Conservation (phyloP, 2,329 filamentous ascomycete genomes). For the Monascus ruber region DNA sequence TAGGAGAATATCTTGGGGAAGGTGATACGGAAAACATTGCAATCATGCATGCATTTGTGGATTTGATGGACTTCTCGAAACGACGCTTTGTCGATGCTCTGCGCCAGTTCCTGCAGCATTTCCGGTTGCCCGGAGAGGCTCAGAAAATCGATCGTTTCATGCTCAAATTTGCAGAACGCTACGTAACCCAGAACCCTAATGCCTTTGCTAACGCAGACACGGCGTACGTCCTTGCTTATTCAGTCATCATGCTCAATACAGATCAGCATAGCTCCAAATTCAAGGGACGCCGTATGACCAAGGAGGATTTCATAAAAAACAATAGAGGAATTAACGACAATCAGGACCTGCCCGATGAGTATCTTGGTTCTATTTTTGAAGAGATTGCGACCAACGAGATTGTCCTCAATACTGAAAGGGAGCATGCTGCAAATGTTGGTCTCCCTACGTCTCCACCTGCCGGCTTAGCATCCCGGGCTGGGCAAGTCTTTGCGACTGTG, state of each 20-base stretch:
- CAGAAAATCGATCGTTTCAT: slow-evolving; percentile 99
- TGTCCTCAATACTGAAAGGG: slow-evolving; percentile 82
- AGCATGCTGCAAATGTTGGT: slow-evolving; percentile 73
- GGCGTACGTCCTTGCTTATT: slow-evolving; percentile 90
- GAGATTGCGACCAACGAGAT: slow-evolving; percentile 90
- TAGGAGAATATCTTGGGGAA: slow-evolving; percentile 91
- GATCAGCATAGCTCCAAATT: slow-evolving; percentile 89
- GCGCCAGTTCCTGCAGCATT: slow-evolving; percentile 83
- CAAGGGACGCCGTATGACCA: slow-evolving; percentile 72
- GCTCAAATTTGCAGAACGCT: slow-evolving; percentile 96
- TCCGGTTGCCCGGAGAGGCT: slow-evolving; percentile 86
- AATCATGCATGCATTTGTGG: slow-evolving; percentile 97
- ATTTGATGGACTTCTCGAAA: slow-evolving; percentile 85
- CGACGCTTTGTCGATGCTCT: slow-evolving; percentile 87
- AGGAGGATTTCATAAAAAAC: slow-evolving; percentile 97
- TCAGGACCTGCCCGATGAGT: slow-evolving; percentile 84
- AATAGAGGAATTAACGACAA: slow-evolving; percentile 97
- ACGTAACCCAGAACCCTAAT: slow-evolving; percentile 88
- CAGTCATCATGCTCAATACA: slow-evolving; percentile 91
- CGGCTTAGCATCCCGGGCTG: slow-evolving; percentile 70
- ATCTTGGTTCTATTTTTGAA: slow-evolving; percentile 78
- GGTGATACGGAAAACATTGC: slow-evolving; percentile 88
- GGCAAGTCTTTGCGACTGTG: slow-evolving; percentile 81
- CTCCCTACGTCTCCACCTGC: slow-evolving; percentile 46
- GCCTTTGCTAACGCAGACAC: slow-evolving; percentile 98